phyloP scores from a whole-genome alignment of 805 yeast species.

The Ascoidea asiatica region DNA sequence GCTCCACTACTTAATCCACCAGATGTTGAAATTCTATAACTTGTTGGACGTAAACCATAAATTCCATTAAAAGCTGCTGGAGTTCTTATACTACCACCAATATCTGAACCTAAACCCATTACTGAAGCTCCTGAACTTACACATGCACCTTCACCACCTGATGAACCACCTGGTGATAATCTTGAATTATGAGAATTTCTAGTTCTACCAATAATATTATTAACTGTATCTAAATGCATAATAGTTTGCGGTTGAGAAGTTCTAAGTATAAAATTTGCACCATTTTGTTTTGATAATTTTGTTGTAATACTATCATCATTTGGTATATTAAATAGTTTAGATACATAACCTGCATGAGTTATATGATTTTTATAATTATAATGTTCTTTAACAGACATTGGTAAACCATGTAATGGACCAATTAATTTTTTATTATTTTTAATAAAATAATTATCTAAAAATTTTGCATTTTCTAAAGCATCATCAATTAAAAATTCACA shows the following conservation, averaged over 20 bases:
- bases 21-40: conserved; percentile 32
- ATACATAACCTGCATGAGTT: conserved; percentile 34
- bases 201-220: conserved; percentile 46
- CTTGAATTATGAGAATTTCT: conserved; percentile 44
- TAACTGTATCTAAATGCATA: conserved; percentile 55
- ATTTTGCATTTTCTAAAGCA: conserved; percentile 42
- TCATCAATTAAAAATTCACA: conserved; percentile 34
- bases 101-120: conserved; percentile 56
- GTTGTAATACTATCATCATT: conserved; percentile 2
- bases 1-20: conserved; percentile 17
- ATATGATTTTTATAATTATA: conserved; percentile 29
- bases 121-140: conserved; percentile 47
- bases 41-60: conserved; percentile 51
- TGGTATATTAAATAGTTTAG: conserved; percentile 2
- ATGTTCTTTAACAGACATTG: conserved; percentile 42
- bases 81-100: conserved; percentile 57
- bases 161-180: conserved; percentile 58
- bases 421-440: conserved; percentile 32
- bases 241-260: conserved; percentile 58
- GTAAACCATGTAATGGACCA: conserved; percentile 59
- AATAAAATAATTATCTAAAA: conserved; percentile 35
- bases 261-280: conserved; percentile 52
- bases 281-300: conserved; percentile 14
- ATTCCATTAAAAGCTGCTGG: conserved; percentile 56
- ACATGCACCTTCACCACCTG: conserved; percentile 61